Conservation (phyloP, 116 monocot genomes). For the Trichopus zeylanicus region DNA sequence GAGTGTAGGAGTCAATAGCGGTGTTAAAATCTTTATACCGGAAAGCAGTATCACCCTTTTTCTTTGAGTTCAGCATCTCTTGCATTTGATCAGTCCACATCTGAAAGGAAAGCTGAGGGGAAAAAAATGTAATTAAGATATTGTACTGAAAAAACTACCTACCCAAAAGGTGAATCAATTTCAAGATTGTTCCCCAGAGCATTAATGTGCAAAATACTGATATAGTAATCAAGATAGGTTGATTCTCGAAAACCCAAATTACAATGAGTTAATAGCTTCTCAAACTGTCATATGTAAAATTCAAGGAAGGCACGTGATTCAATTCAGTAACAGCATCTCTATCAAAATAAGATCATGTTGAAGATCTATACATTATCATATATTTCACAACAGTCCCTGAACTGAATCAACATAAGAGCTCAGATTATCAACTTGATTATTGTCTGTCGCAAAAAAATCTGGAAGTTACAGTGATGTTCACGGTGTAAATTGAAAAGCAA, state of each 20-base stretch:
- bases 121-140: conserved; percentile 7
- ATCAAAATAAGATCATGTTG: neutral
- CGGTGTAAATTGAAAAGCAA: too few relatives aligned
- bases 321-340: neutral
- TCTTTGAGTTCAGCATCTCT: conserved; percentile 80
- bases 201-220: too few relatives aligned
- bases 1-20: conserved; percentile 65
- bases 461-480: too few relatives aligned
- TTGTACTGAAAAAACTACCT: neutral
- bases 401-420: neutral
- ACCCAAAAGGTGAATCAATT: too few relatives aligned
- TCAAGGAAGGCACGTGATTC: too few relatives aligned
- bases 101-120: conserved; percentile 66
- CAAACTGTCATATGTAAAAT: too few relatives aligned
- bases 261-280: neutral
- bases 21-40: conserved; percentile 58
- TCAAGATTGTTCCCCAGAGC: neutral
- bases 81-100: conserved; percentile 95
- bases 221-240: too few relatives aligned
- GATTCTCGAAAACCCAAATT: neutral
- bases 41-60: conserved; percentile 78
- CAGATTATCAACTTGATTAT: too few relatives aligned
- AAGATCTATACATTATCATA: neutral
- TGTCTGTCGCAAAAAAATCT: too few relatives aligned
- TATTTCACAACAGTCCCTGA: neutral